These are phyloP conservation scores for Parachaetomium inaequale DNA, from an alignment of 495 filamentous ascomycete genomes.

Conservation along the genomic window DNA sequence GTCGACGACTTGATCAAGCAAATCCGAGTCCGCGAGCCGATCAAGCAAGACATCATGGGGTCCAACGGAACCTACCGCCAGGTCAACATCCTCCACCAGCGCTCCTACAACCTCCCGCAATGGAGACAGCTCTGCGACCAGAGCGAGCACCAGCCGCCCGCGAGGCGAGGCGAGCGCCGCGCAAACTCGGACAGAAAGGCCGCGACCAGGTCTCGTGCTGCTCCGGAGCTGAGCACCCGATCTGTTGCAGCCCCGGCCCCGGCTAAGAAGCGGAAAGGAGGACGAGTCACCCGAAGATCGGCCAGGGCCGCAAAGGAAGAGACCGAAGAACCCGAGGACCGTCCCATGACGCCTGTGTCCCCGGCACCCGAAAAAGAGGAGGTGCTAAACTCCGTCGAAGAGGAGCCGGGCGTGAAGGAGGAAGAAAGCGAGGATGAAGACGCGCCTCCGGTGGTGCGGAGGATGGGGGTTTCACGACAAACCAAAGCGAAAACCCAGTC, in stretches of 20 bases:
- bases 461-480: constrained; percentile 42
- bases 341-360: constrained; percentile 54
- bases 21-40: constrained; percentile 91
- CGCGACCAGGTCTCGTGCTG: constrained; percentile 28
- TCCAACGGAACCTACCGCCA: constrained; percentile 91
- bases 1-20: constrained; percentile 85
- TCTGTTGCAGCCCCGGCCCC: constrained; percentile 27
- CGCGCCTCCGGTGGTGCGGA: constrained; percentile 33
- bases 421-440: constrained; percentile 44
- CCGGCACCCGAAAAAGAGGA: constrained; percentile 43
- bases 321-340: constrained; percentile 39
- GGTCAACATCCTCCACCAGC: constrained; percentile 89
- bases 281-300: constrained; percentile 26
- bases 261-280: constrained; percentile 34
- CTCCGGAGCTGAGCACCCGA: constrained; percentile 27
- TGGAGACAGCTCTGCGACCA: constrained; percentile 91
- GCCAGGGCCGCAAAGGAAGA: constrained; percentile 30
- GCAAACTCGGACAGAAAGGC: constrained; percentile 62
- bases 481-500: constrained; percentile 51
- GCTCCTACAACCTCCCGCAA: constrained; percentile 93
- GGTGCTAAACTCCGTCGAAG: constrained; percentile 44
- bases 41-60: constrained; percentile 95
- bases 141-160: constrained; percentile 91
- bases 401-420: constrained; percentile 43
- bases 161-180: constrained; percentile 88